phyloP scores from a whole-genome alignment of 1,284 basidiomycete genomes.

The Psilocybe mexicana region DNA sequence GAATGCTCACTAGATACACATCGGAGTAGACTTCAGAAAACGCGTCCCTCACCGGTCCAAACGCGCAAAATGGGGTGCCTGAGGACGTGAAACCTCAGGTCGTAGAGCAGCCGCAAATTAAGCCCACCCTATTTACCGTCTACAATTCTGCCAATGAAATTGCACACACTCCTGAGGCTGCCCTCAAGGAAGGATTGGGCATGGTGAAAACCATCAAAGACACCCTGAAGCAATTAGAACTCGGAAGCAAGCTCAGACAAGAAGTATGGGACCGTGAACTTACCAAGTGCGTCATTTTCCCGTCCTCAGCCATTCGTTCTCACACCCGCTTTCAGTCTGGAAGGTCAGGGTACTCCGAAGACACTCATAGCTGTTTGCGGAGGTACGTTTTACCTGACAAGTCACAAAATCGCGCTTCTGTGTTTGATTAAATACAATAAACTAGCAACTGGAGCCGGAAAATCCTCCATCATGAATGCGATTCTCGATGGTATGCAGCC shows the following conservation, averaged over 20 bases:
- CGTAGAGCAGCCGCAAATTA: background rate
- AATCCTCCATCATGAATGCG: slow-evolving; percentile 61
- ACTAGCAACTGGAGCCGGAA: slow-evolving; percentile 60
- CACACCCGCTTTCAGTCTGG: slow-evolving; percentile 35
- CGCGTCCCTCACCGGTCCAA: background rate
- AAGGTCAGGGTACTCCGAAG: slow-evolving; percentile 48
- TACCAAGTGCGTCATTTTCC: slow-evolving; percentile 37
- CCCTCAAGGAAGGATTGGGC: slow-evolving; percentile 48
- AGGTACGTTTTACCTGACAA: slow-evolving; percentile 34
- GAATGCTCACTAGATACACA: background rate
- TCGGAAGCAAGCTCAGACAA: slow-evolving; percentile 55
- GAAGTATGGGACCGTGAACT: slow-evolving; percentile 63
- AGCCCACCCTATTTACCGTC: slow-evolving; percentile 26
- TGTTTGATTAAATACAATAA: background rate
- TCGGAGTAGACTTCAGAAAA: background rate
- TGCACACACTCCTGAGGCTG: slow-evolving; percentile 48
- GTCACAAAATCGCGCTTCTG: background rate
- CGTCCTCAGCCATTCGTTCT: background rate
- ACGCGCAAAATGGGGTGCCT: background rate
- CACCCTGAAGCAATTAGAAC: slow-evolving; percentile 44
- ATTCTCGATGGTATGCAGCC: slow-evolving; percentile 50
- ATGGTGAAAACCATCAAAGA: slow-evolving; percentile 53
- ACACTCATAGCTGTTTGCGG: slow-evolving; percentile 65
- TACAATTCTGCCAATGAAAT: slow-evolving; percentile 43
- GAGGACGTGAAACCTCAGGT: background rate